A percentile compares a stretch with the other conserved stretches of the same genome.
phyloP scores from a whole-genome alignment of 768 basidiomycete species.

The Terana coerulea region DNA sequence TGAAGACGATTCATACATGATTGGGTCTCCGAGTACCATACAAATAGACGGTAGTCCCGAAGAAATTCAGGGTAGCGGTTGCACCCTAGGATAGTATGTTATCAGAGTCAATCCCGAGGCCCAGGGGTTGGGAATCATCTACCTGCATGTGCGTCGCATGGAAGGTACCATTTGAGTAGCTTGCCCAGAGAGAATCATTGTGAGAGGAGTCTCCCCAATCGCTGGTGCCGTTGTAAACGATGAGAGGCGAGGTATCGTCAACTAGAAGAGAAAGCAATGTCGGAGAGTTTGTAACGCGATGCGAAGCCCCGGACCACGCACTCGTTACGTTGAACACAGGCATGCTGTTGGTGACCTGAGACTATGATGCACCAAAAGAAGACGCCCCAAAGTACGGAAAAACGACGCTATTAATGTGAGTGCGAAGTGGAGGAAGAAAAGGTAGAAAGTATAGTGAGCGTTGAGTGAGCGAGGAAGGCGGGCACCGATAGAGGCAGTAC shows the following conservation, averaged over 20 bases:
- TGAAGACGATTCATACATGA: neutral
- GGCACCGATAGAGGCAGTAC: too few species aligned
- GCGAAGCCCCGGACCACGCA: neutral
- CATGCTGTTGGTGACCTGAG: too few species aligned
- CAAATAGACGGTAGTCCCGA: neutral
- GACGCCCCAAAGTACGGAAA: too few species aligned
- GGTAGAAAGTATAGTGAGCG: too few species aligned
- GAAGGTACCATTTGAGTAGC: slow-evolving; percentile 1
- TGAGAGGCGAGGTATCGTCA: slow-evolving; percentile 3
- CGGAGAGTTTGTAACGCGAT: neutral
- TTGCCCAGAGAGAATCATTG: neutral
- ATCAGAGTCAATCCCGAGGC: neutral
- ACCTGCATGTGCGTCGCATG: slow-evolving; percentile 4
- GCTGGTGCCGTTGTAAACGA: slow-evolving; percentile 2
- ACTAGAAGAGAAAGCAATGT: neutral
- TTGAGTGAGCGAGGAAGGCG: too few species aligned
- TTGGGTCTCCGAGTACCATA: slow-evolving; percentile 1
- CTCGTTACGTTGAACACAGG: slow-evolving; percentile 1
- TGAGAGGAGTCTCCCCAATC: slow-evolving; percentile 6
- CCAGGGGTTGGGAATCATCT: neutral
- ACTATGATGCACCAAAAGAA: too few species aligned
- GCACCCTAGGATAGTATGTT: neutral
- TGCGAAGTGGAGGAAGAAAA: too few species aligned
- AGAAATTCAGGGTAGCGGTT: slow-evolving; percentile 2
- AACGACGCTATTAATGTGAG: too few species aligned